phyloP scores from a whole-genome alignment of 192 early-diverging fungal species.

The Linnemannia schmuckeri region DNA sequence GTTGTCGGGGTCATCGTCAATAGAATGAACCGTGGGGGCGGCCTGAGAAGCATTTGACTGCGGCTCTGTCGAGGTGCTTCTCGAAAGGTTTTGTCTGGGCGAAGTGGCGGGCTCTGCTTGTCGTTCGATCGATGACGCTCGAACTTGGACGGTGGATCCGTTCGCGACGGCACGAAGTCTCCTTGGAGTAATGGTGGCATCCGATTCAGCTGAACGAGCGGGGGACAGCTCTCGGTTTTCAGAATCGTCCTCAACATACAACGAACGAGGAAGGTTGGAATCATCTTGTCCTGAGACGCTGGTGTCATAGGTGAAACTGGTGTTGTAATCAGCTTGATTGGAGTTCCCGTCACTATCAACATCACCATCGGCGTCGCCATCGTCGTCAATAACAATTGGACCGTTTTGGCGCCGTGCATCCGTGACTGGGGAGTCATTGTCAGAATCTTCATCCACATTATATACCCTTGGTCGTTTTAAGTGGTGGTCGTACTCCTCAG shows the following conservation, averaged over 20 bases:
- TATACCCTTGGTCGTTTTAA: conserved; percentile 17
- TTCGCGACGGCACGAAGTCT: neutral
- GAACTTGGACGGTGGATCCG: neutral
- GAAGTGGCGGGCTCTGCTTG: neutral
- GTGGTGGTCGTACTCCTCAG: neutral
- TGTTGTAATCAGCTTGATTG: conserved; percentile 19
- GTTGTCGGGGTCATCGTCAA: conserved; percentile 21
- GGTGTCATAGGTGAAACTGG: conserved; percentile 3
- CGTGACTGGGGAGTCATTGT: neutral
- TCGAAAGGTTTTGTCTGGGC: neutral
- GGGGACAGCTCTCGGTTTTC: conserved; percentile 1
- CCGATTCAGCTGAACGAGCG: conserved; percentile 9
- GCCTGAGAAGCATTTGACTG: neutral
- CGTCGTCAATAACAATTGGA: conserved; percentile 31
- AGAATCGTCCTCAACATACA: neutral
- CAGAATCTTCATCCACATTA: conserved; percentile 12
- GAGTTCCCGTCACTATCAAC: neutral
- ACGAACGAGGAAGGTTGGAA: neutral
- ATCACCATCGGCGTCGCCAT: conserved; percentile 6
- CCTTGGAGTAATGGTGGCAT: conserved; percentile 14
- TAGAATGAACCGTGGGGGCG: neutral
- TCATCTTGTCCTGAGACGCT: neutral
- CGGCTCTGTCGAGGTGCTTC: neutral
- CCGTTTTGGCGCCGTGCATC: neutral
- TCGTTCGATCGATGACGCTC: neutral